Evolutionary conservation across 2,329 filamentous ascomycete species (phyloP), one percentile per base, ranked within the genome.

Genomic region (Bipolaris cookei): DNA sequence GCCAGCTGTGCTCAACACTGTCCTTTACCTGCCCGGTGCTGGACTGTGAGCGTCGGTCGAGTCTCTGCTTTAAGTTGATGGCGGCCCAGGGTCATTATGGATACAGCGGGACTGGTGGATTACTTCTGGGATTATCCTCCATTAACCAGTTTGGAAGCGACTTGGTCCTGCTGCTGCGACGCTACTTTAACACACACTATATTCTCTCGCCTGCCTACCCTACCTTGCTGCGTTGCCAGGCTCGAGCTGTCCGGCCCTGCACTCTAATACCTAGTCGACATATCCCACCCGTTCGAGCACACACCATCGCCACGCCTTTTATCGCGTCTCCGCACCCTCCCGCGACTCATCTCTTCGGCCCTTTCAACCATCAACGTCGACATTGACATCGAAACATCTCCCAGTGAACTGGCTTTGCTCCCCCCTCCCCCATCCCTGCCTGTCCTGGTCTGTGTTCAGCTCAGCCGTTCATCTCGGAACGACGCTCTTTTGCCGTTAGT

Each of bases 271-370:
- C 70, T 63, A 63, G 71, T 72, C 69, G 66, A 61, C 64, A 71
- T 66, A 72, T 71, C 67, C 66, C 65, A 61, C 71, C 71, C 70
- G 67, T 72, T 65, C 69, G 32, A 71, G 66, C 61, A 70, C 67
- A 71, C 71, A 69, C 59, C 63, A 47, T 71, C 67, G 60, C 63
- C 63, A 56, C 64, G 64, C 62, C 64, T 68, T 59, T 58, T 61
- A 60, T 63, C 60, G 16, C 32, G 59, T 57, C 62, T 67, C 63
- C 60, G 61, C 67, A 67, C 65, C 56, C 57, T 61, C 62, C 61
- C 60, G 60, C 64, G 57, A 54, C 62, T 56, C 42, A 56, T 43
- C 55, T 58, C 56, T 60, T 58, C 59, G 58, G 48, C 60, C 61
- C 61, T 52, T 63, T 54, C 59, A 55, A 44, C 61, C 61, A 30